phyloP scores from a whole-genome alignment of 2,329 filamentous ascomycete genomes.

The Xylaria sp. region DNA sequence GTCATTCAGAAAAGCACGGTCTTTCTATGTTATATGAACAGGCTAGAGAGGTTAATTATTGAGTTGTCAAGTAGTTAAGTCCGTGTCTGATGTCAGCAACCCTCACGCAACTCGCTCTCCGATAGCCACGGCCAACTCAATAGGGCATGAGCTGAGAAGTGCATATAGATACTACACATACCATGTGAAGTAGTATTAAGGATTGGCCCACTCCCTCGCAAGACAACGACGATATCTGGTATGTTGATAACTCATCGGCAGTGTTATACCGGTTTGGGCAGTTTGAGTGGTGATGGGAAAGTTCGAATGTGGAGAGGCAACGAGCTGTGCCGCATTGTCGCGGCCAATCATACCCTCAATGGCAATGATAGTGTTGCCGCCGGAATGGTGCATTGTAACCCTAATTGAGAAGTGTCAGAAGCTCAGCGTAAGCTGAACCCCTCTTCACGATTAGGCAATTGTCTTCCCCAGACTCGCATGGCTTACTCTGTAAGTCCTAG shows the following conservation, averaged over 20 bases:
- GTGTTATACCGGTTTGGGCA: neutral
- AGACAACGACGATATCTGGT: neutral
- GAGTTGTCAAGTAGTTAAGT: neutral
- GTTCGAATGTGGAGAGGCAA: neutral
- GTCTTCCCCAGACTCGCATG: neutral
- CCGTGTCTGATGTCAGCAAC: neutral
- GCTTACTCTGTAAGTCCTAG: neutral
- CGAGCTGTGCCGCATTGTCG: neutral
- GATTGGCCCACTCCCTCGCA: neutral
- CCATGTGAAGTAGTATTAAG: neutral
- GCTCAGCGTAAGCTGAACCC: neutral
- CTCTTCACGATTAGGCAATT: slow-evolving; percentile 6
- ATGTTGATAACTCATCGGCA: neutral
- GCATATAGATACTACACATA: neutral
- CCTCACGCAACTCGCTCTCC: neutral
- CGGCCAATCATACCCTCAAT: neutral
- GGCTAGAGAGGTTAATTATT: too few species aligned
- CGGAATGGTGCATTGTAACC: slow-evolving; percentile 1
- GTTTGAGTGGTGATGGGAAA: neutral
- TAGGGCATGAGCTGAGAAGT: neutral
- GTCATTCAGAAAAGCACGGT: neutral
- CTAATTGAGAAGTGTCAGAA: neutral
- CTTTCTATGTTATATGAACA: neutral
- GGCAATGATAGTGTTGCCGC: neutral
- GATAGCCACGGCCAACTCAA: neutral